phyloP scores from a whole-genome alignment of 768 basidiomycete species.

The Leucosporidium yakuticum region DNA sequence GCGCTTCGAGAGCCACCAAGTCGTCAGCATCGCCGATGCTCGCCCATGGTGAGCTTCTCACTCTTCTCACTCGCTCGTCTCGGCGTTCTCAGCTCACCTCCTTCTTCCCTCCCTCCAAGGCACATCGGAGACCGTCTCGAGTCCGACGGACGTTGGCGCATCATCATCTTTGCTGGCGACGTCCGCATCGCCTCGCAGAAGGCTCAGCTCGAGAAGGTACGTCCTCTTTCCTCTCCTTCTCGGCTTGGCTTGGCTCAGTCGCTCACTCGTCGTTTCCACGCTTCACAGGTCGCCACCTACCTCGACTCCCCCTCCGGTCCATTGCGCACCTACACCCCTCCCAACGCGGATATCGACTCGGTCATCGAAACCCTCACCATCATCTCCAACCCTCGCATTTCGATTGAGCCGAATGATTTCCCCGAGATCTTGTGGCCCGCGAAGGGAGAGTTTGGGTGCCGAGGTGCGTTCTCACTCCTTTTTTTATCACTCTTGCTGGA shows the following conservation, averaged over 20 bases:
- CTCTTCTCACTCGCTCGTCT: too few species aligned
- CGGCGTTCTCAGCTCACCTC: too few species aligned
- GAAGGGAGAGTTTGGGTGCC: slow-evolving; percentile 10
- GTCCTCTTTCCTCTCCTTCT: background rate
- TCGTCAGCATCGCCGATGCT: slow-evolving; percentile 53
- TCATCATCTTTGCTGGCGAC: slow-evolving; percentile 55
- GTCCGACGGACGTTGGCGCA: slow-evolving; percentile 54
- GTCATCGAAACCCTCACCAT: slow-evolving; percentile 44
- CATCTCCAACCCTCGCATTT: slow-evolving; percentile 12
- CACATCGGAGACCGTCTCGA: slow-evolving; percentile 56
- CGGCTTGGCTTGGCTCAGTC: too few species aligned
- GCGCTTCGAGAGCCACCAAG: slow-evolving; percentile 52
- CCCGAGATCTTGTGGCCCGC: slow-evolving; percentile 20
- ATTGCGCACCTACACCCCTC: slow-evolving; percentile 42
- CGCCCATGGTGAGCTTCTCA: slow-evolving; percentile 42
- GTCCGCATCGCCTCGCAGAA: slow-evolving; percentile 42
- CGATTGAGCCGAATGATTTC: slow-evolving; percentile 12
- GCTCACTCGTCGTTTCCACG: background rate
- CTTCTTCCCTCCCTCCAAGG: background rate
- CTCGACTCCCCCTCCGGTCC: slow-evolving; percentile 41
- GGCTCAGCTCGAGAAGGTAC: slow-evolving; percentile 38
- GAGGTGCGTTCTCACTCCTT: slow-evolving; percentile 10
- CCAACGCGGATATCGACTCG: slow-evolving; percentile 34
- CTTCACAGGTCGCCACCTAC: slow-evolving; percentile 41
- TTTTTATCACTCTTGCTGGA: background rate